Conservation (phyloP, 306 rosid species). For the Dalbergia cultrata region DNA sequence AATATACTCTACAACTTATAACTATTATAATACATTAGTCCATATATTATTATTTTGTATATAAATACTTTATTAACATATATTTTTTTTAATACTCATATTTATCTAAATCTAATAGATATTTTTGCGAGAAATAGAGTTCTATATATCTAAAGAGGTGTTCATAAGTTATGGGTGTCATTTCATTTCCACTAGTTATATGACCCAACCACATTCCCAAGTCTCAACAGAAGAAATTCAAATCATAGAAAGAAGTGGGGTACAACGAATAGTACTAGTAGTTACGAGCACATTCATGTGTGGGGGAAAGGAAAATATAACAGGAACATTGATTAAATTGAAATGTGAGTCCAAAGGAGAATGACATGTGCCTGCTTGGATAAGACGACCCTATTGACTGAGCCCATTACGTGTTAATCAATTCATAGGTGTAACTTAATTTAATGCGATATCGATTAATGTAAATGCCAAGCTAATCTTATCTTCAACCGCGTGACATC, state of each 20-base stretch:
- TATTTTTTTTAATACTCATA: no score
- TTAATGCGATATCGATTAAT: not conserved
- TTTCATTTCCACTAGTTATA: not conserved
- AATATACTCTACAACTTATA: no score
- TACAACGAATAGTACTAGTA: not conserved
- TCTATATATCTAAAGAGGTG: not conserved
- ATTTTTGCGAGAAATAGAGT: no score
- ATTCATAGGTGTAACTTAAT: not conserved
- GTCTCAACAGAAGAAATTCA: not conserved
- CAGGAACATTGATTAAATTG: not conserved
- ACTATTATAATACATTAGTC: no score
- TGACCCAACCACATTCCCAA: not conserved
- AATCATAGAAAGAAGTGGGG: not conserved
- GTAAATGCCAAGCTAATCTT: not conserved
- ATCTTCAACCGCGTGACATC: not conserved
- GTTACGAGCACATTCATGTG: not conserved
- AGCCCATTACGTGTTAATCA: constrained; percentile 10
- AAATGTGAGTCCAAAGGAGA: not conserved
- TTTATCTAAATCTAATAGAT: no score
- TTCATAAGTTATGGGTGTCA: not conserved
- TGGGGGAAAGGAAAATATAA: not conserved
- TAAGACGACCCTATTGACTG: not conserved
- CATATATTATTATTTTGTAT: no score
- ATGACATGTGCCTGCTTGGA: not conserved
- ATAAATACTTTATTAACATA: no score